Percentiles rank a stretch among this genome's conserved stretches.
These are phyloP conservation scores for Acorus calamus DNA, from an alignment of 106 monocot species.

Conservation along the genomic window DNA sequence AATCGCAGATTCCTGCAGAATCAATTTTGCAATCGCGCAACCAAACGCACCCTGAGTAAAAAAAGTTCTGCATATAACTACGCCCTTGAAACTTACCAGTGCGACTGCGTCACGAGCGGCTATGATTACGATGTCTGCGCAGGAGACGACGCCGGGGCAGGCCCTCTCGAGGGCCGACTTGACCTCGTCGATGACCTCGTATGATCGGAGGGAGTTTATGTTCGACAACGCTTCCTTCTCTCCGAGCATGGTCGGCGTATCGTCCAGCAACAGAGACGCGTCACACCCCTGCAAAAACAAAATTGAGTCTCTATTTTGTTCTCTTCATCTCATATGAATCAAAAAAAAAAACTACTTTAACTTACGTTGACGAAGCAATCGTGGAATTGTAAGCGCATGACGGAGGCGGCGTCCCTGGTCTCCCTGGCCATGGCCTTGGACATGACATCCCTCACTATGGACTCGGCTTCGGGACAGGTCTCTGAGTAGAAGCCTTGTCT, in stretches of 20 bases:
- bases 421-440: constrained; percentile 39
- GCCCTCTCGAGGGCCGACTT: constrained; percentile 52
- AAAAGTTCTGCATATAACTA: too few relatives aligned
- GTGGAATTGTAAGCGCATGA: constrained; percentile 91
- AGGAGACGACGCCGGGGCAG: constrained; percentile 79
- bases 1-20: too few relatives aligned
- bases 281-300: constrained; percentile 55
- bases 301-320: neutral
- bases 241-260: constrained; percentile 50
- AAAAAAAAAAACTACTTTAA: neutral
- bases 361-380: constrained; percentile 85
- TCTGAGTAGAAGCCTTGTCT: constrained; percentile 48
- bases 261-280: constrained; percentile 68
- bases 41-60: too few relatives aligned
- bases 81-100: constrained; percentile 29
- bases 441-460: constrained; percentile 39
- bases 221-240: constrained; percentile 80
- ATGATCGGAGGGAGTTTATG: constrained; percentile 71
- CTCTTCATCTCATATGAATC: neutral
- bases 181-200: constrained; percentile 72
- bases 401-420: constrained; percentile 62
- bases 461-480: constrained; percentile 56
- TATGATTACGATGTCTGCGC: constrained; percentile 90
- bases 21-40: too few relatives aligned
- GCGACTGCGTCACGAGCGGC: constrained; percentile 76